Base-by-base conservation (phyloP, 1,284 basidiomycete genomes). In the Inonotus obliquus region DNA sequence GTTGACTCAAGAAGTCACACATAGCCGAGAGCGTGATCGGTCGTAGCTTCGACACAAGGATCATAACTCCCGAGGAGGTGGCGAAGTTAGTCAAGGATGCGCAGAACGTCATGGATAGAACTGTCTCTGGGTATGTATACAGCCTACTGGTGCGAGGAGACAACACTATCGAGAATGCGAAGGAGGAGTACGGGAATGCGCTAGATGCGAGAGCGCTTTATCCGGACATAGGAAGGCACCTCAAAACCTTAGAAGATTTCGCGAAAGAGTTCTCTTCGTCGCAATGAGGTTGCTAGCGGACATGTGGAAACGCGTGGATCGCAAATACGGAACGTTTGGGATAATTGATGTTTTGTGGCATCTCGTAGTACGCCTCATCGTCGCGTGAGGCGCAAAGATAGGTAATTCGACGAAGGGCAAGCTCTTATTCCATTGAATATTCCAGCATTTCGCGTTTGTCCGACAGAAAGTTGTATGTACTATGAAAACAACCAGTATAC, bases 1-100 rank as follows among this genome's bases (percentile, higher is more conserved):
- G 67, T 9, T 71, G 69, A 65, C 67, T n/a, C 69, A 71, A 59
- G 66, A 70, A 56, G 55, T 67, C 3, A 66, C 69, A 2, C 9
- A 19, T 60, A n/a, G 44, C 54, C 2, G 53, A 60, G 44, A 45
- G 49, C 25, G 19, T 59, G 9, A 32, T 49, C 17, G 56, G 61
- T 5, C 6, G 35, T 7, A 60, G 38, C 23, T 23, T 60, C 19
- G 51, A 59, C 11, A 21, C 23, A 10, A 21, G 17, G 13, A 23
- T 39, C n/a, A 14, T 54, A 9, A 45, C 25, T 39, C 41, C 32
- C 14, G 61, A 62, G 4, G 53, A 47, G 10, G 13, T 55, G 59
- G 29, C 38, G 1, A 21, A 27, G 25, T 4, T 23, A 23, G 29
- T 35, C 19, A 27, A 35, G 32, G 35, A 59, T 9, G 14, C 32